Evolutionary conservation across 1,139 yeast genomes (phyloP).

Genomic region (Torulaspora pretoriensis): DNA sequence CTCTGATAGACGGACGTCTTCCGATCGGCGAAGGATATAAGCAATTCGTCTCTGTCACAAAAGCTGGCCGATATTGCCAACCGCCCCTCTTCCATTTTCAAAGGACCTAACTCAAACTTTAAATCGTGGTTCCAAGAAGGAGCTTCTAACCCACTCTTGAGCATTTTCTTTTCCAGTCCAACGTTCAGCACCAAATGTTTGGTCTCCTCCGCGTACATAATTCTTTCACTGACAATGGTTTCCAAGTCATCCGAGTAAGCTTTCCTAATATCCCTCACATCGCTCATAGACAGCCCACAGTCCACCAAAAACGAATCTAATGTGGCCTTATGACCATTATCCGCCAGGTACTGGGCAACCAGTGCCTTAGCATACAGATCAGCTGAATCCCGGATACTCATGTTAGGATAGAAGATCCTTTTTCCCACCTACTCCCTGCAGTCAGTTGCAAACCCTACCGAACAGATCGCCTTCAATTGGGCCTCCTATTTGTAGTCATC

Average conservation of each 20-base stretch:
- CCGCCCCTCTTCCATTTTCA: background rate
- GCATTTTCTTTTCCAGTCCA: background rate
- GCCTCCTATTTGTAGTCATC: background rate
- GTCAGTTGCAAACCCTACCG: too few species aligned
- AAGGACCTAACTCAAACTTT: constrained; percentile 6
- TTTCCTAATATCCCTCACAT: constrained; percentile 9
- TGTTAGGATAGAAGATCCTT: background rate
- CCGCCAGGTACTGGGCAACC: constrained; percentile 53
- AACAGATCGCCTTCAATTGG: background rate
- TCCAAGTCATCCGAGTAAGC: constrained; percentile 43
- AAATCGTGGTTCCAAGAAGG: constrained; percentile 20
- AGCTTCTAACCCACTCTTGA: background rate
- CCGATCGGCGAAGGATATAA: constrained; percentile 22
- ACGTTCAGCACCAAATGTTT: constrained; percentile 19
- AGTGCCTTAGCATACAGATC: constrained; percentile 37
- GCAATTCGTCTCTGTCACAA: constrained; percentile 8
- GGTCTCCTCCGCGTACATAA: constrained; percentile 37
- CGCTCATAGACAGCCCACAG: constrained; percentile 38
- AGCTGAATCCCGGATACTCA: constrained; percentile 2
- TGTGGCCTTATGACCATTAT: constrained; percentile 46
- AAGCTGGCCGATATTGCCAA: constrained; percentile 19
- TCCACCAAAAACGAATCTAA: constrained; percentile 48
- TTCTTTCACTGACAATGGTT: constrained; percentile 50
- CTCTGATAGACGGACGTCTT: constrained; percentile 14
- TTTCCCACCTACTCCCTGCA: too few species aligned